These are phyloP conservation scores for Hydnomerulius pinastri DNA, from an alignment of 768 basidiomycete species.

Conservation along the genomic window DNA sequence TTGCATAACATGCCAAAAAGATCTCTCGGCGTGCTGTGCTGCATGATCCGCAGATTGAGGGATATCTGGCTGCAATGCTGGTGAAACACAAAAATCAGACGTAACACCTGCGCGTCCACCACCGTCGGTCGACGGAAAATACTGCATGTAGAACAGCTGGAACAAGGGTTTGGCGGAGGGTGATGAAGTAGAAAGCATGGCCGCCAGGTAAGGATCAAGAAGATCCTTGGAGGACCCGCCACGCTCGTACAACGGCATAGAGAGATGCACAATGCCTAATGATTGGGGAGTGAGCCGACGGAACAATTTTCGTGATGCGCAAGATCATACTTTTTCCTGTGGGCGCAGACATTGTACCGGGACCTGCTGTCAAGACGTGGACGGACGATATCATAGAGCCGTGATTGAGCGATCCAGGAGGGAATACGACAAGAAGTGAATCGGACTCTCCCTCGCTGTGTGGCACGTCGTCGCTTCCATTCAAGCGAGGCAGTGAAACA, in stretches of 20 bases:
- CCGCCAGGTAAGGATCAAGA: slow-evolving; percentile 58
- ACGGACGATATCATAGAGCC: slow-evolving; percentile 54
- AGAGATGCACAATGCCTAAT: slow-evolving; percentile 63
- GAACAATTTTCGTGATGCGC: not conserved
- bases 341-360: slow-evolving; percentile 74
- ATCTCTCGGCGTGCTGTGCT: slow-evolving; percentile 55
- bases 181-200: slow-evolving; percentile 36
- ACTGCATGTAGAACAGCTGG: slow-evolving; percentile 57
- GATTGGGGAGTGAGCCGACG: slow-evolving; percentile 3
- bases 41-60: slow-evolving; percentile 60
- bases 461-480: slow-evolving; percentile 21
- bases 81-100: slow-evolving; percentile 18
- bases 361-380: slow-evolving; percentile 68
- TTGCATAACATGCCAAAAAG: slow-evolving; percentile 47
- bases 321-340: slow-evolving; percentile 62
- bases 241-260: slow-evolving; percentile 44
- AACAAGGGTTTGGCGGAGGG: slow-evolving; percentile 48
- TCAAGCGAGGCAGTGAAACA: slow-evolving; percentile 26
- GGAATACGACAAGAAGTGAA: slow-evolving; percentile 72
- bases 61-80: slow-evolving; percentile 36
- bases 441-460: slow-evolving; percentile 41
- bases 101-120: not conserved
- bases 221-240: slow-evolving; percentile 36
- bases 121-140: slow-evolving; percentile 16
- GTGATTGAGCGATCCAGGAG: slow-evolving; percentile 56